Percentiles rank a stretch among this genome's conserved stretches.
These are phyloP conservation scores for Thymus quinquecostatus DNA, from an alignment of 257 asterid genomes.

Conservation along the genomic window DNA sequence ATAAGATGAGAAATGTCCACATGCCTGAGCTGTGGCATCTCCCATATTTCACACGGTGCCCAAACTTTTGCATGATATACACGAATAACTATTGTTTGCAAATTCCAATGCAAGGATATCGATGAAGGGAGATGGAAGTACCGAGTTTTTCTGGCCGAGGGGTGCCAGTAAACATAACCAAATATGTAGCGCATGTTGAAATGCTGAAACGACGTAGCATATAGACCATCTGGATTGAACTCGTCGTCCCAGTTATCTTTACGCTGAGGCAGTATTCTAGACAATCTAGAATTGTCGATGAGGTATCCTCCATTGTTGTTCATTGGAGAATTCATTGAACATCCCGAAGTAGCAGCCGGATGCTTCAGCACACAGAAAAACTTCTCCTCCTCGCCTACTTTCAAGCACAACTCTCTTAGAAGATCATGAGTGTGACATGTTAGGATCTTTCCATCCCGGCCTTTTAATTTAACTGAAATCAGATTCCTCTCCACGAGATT, in stretches of 20 bases:
- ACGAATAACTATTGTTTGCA: background rate
- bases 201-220: background rate
- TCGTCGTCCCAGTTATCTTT: background rate
- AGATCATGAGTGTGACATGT: background rate
- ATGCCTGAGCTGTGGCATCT: conserved; percentile 1
- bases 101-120: background rate
- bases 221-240: background rate
- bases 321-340: too few species aligned
- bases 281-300: too few species aligned
- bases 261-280: too few species aligned
- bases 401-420: background rate
- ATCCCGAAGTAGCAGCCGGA: too few species aligned
- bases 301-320: too few species aligned
- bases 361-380: too few species aligned
- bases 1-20: background rate
- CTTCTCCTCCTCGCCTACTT: background rate
- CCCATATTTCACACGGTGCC: background rate
- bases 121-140: background rate
- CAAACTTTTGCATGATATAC: background rate
- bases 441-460: background rate
- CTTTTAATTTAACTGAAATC: background rate
- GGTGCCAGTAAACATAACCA: background rate
- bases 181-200: background rate
- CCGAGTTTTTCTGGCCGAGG: background rate
- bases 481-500: background rate